These are phyloP conservation scores for Suhomyces maxii DNA, from an alignment of 1,139 yeast species.

Conservation along the genomic window DNA sequence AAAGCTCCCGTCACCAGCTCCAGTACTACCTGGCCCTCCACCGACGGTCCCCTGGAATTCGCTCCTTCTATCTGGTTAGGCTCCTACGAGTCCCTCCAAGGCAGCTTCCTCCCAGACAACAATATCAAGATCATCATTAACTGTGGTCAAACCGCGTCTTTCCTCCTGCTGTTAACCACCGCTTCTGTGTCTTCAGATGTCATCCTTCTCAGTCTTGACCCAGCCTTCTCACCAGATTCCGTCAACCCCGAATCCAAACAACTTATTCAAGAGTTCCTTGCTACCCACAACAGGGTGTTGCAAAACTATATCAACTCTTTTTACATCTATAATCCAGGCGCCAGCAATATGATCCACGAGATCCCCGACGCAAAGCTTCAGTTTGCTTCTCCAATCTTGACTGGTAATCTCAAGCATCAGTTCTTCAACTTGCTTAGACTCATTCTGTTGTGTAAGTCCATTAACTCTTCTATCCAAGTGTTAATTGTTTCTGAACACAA, in stretches of 20 bases:
- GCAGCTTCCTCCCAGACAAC: conserved; percentile 21
- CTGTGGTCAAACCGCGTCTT: conserved; percentile 38
- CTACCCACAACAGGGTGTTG: conserved; percentile 34
- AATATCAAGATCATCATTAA: conserved; percentile 43
- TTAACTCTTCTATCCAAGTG: conserved; percentile 37
- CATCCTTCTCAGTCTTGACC: conserved; percentile 42
- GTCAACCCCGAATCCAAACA: background rate
- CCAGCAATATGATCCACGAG: conserved; percentile 29
- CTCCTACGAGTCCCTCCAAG: conserved; percentile 20
- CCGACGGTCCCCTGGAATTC: conserved; percentile 27
- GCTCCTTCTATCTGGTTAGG: conserved; percentile 38
- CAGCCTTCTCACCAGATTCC: conserved; percentile 22
- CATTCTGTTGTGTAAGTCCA: conserved; percentile 35
- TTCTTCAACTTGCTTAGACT: conserved; percentile 41
- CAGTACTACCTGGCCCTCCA: background rate
- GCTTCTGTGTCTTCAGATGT: conserved; percentile 38
- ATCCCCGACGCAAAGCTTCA: conserved; percentile 30
- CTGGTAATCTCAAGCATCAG: conserved; percentile 41
- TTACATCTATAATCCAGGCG: conserved; percentile 35
- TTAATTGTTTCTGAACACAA: conserved; percentile 37
- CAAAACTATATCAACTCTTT: conserved; percentile 43
- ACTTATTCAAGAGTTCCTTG: conserved; percentile 22
- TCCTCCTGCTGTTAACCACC: conserved; percentile 26
- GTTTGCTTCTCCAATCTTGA: conserved; percentile 38
- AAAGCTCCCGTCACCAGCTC: conserved; percentile 13